Conservation (phyloP, 2,329 filamentous ascomycete genomes). For the Parascedosporium putredinis region DNA sequence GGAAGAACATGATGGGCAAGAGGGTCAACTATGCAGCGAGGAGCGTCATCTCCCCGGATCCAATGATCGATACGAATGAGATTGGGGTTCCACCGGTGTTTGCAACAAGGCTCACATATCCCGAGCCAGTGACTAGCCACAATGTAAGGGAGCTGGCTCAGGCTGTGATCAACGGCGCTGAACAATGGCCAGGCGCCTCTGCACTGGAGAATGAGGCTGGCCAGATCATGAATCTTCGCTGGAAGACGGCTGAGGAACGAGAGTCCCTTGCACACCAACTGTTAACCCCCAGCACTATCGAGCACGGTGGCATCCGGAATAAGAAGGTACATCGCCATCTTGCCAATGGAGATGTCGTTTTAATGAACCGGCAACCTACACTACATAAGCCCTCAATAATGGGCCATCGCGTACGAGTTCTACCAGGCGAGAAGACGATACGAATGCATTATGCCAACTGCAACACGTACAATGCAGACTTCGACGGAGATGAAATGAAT, state of each 20-base stretch:
- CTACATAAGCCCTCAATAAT: conserved; percentile 98
- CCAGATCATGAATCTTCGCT: conserved; percentile 76
- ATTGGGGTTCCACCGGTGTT: conserved; percentile 98
- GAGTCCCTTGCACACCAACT: conserved; percentile 86
- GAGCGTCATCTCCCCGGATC: conserved; percentile 95
- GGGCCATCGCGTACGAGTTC: conserved; percentile 85
- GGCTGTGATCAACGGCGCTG: conserved; percentile 87
- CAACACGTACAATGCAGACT: conserved; percentile 98
- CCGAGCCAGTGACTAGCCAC: conserved; percentile 92
- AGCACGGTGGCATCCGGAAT: conserved; percentile 65
- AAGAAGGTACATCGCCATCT: conserved; percentile 97
- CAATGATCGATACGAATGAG: conserved; percentile 97
- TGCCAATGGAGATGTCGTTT: conserved; percentile 89
- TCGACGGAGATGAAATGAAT: conserved; percentile 99
- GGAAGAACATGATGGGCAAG: conserved; percentile 99
- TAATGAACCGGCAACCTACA: conserved; percentile 98
- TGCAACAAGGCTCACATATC: conserved; percentile 89
- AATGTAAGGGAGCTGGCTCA: conserved; percentile 95
- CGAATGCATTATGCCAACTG: conserved; percentile 99
- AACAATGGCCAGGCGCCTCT: conserved; percentile 88
- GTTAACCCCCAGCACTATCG: conserved; percentile 69
- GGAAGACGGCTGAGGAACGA: conserved; percentile 81
- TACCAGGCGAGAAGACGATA: conserved; percentile 92
- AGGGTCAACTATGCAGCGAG: conserved; percentile 96
- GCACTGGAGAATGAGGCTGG: conserved; percentile 95